Conservation (phyloP, 2,329 filamentous ascomycete genomes). For the Ilyonectria mors-panacis region DNA sequence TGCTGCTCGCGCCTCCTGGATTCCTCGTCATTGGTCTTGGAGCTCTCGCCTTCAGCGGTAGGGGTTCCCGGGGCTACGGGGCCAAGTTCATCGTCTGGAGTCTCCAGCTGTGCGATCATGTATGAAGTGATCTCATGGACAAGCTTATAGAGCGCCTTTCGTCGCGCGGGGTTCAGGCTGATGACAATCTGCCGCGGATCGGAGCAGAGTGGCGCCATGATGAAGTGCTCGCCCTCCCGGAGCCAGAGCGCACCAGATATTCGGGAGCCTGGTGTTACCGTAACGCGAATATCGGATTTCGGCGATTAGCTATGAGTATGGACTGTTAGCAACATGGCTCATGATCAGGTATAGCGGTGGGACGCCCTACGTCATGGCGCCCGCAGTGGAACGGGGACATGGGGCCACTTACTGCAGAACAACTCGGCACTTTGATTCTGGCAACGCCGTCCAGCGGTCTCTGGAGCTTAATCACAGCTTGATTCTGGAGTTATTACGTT, state of each 20-base stretch:
- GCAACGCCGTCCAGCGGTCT: neutral
- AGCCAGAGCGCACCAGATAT: neutral
- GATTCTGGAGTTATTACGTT: conserved; percentile 3
- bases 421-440: neutral
- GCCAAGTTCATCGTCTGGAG: conserved; percentile 51
- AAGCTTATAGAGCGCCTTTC: conserved; percentile 66
- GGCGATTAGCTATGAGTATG: conserved; percentile 15
- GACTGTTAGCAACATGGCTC: conserved; percentile 21
- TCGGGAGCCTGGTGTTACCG: neutral
- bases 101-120: conserved; percentile 67
- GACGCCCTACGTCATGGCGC: conserved; percentile 26
- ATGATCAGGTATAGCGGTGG: conserved; percentile 6
- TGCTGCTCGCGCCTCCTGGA: conserved; percentile 33
- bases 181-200: conserved; percentile 71
- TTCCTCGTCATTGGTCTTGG: conserved; percentile 31
- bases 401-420: conserved; percentile 10
- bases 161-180: conserved; percentile 66
- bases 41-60: conserved; percentile 29
- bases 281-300: neutral
- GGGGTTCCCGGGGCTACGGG: conserved; percentile 44
- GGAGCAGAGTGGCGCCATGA: conserved; percentile 68
- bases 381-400: conserved; percentile 17
- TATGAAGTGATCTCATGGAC: conserved; percentile 66
- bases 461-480: neutral
- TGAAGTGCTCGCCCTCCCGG: conserved; percentile 18